Base-by-base conservation (phyloP, 1,139 yeast genomes). In the Magnusiomyces clavatus region DNA sequence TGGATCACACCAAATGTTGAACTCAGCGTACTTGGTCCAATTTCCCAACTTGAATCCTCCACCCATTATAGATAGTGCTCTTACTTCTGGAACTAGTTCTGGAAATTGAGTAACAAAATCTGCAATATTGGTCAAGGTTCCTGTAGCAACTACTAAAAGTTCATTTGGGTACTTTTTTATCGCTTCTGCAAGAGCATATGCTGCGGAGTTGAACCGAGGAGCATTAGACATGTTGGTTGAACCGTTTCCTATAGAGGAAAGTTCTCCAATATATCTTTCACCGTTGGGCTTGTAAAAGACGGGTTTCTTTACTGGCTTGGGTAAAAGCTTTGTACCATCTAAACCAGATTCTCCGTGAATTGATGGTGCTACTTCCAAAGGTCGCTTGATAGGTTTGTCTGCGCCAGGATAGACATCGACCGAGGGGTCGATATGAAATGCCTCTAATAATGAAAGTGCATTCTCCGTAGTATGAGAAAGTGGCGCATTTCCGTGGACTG, bases 401-500 rank as follows among this genome's bases (percentile, higher is more conserved):
- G 80, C 79, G 0, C 96, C 96, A 6, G 80, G 71, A 60, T 78
- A 87, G 1, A 88, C 89, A 0, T 80, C 80, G 1, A 85, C 69
- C 64, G 52, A 70, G 16, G 29, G 17, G 17, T 47, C 49, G 1
- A 51, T 67, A 4, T 77, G 76, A 54, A 81, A 71, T 1, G 80
- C 80, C 5, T 89, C 83, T 35, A 86, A 67, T 29, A 88, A 63
- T 1, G 85, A 80, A 48, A 86, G 68, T 0, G 95, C 77, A 62
- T 88, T 88, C 52, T 73, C 73, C 2, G 95, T 82, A 2, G 96
- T 86, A 60, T 77, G 73, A 6, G 71, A 72, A 16, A 86, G 70
- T 1, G 88, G 76, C 0, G 92, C 82, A 61, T 86, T 86, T 1
- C 97, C 97, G 62, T 82, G 86, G 6, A 85, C 86, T 0, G 96